phyloP scores from a whole-genome alignment of 2,329 filamentous ascomycete species.

The Epichloe festucae region DNA sequence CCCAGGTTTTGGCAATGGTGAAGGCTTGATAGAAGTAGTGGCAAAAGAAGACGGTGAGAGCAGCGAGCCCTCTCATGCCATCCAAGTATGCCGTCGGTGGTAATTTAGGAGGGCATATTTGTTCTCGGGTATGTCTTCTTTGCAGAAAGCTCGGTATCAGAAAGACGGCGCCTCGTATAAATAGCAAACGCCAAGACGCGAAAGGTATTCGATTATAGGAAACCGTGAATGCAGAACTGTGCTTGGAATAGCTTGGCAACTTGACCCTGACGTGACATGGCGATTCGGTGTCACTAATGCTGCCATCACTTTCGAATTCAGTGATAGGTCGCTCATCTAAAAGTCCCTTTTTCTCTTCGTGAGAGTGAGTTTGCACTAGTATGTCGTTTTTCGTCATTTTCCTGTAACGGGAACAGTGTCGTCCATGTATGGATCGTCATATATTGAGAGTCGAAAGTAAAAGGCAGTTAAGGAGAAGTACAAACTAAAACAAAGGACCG shows the following conservation, averaged over 20 bases:
- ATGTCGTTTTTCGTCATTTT: slow-evolving; percentile 29
- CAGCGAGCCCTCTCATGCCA: slow-evolving; percentile 43
- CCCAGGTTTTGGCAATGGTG: slow-evolving; percentile 37
- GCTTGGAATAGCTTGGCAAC: slow-evolving; percentile 3
- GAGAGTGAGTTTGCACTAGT: slow-evolving; percentile 20
- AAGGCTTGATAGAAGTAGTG: slow-evolving; percentile 43
- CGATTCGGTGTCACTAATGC: slow-evolving; percentile 26
- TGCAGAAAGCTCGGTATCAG: slow-evolving; percentile 42
- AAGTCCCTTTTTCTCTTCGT: slow-evolving; percentile 32
- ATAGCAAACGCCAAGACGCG: slow-evolving; percentile 24
- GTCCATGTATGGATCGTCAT: background rate
- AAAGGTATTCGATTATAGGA: slow-evolving; percentile 17
- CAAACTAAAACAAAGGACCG: background rate
- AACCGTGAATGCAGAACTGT: slow-evolving; percentile 15
- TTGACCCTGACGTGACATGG: slow-evolving; percentile 14
- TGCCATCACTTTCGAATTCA: slow-evolving; percentile 30
- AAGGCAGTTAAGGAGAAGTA: background rate
- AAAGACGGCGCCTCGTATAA: slow-evolving; percentile 29
- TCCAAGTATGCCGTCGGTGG: slow-evolving; percentile 44
- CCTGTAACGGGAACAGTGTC: slow-evolving; percentile 9
- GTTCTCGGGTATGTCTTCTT: slow-evolving; percentile 27
- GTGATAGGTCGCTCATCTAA: slow-evolving; percentile 31
- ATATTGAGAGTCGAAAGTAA: background rate
- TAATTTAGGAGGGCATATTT: slow-evolving; percentile 27
- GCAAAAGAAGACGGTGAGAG: slow-evolving; percentile 43